Evolutionary conservation across 2,329 filamentous ascomycete genomes (phyloP).

Genomic region (Paramyrothecium sp.): DNA sequence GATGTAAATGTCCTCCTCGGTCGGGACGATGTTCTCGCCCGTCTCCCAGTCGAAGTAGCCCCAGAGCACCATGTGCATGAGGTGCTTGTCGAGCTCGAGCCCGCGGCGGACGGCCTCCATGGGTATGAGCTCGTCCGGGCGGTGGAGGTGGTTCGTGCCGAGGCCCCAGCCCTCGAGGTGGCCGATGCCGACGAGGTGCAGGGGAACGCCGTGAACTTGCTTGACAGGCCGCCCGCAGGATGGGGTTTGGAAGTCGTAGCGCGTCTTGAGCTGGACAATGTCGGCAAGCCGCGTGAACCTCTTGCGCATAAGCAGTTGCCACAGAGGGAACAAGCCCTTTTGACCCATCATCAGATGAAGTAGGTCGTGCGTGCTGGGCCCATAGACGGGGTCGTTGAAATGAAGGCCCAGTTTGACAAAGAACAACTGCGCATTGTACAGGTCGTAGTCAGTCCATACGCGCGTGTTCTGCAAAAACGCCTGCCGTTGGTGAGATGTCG

Average conservation of each 20-base stretch:
- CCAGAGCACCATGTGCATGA: conserved; percentile 59
- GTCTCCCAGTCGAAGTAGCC: conserved; percentile 57
- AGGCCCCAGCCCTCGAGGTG: conserved; percentile 57
- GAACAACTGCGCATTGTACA: conserved; percentile 64
- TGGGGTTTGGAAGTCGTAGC: conserved; percentile 51
- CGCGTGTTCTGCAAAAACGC: conserved; percentile 49
- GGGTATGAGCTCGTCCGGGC: conserved; percentile 59
- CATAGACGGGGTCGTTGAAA: conserved; percentile 62
- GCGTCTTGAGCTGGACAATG: conserved; percentile 53
- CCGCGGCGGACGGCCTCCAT: conserved; percentile 52
- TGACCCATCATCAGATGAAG: conserved; percentile 61
- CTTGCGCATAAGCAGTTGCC: conserved; percentile 57
- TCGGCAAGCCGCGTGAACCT: conserved; percentile 49
- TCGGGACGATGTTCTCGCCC: conserved; percentile 49
- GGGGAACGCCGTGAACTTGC: conserved; percentile 49
- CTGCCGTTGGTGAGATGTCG: conserved; percentile 53
- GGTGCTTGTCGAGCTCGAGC: conserved; percentile 51
- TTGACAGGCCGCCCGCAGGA: conserved; percentile 12
- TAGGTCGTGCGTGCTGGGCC: conserved; percentile 47
- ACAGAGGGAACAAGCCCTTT: conserved; percentile 52
- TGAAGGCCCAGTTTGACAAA: conserved; percentile 71
- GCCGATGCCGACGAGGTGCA: conserved; percentile 48
- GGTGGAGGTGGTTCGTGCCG: conserved; percentile 43
- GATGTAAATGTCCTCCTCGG: conserved; percentile 50
- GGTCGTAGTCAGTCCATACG: conserved; percentile 58